phyloP scores from a whole-genome alignment of 2,329 filamentous ascomycete genomes.

The Parasarocladium wereldwijsianum region DNA sequence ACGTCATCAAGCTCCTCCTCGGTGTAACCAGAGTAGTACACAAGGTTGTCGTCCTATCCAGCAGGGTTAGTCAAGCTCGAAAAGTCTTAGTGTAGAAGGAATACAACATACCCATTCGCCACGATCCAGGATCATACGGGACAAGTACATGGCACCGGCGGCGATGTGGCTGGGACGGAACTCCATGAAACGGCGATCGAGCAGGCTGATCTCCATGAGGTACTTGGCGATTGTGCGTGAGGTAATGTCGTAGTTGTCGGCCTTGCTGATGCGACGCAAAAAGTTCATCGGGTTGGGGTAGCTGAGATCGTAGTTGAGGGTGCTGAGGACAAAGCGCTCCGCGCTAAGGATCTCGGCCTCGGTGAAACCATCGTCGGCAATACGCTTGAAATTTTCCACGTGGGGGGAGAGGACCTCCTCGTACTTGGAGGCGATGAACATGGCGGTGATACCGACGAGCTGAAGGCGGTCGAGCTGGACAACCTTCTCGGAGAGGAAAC shows the following conservation, averaged over 20 bases:
- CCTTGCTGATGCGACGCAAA: conserved; percentile 94
- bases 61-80: conserved; percentile 14
- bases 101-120: conserved; percentile 66
- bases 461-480: conserved; percentile 93
- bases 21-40: conserved; percentile 84
- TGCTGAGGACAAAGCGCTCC: conserved; percentile 85
- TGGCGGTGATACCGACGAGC: conserved; percentile 91
- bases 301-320: conserved; percentile 91
- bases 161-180: conserved; percentile 83
- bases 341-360: conserved; percentile 92
- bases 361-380: conserved; percentile 91
- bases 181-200: conserved; percentile 87
- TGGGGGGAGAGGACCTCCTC: conserved; percentile 96
- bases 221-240: conserved; percentile 96
- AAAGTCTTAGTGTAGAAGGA: background rate
- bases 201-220: conserved; percentile 87
- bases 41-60: conserved; percentile 61
- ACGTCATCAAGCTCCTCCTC: conserved; percentile 90
- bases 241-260: conserved; percentile 98
- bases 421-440: conserved; percentile 99
- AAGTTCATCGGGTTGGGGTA: conserved; percentile 99
- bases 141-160: conserved; percentile 87
- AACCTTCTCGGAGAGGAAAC: conserved; percentile 88
- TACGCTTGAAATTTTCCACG: conserved; percentile 91
- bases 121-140: conserved; percentile 77